These are phyloP conservation scores for Massarina eburnea DNA, from an alignment of 2,329 filamentous ascomycete genomes.

Conservation along the genomic window DNA sequence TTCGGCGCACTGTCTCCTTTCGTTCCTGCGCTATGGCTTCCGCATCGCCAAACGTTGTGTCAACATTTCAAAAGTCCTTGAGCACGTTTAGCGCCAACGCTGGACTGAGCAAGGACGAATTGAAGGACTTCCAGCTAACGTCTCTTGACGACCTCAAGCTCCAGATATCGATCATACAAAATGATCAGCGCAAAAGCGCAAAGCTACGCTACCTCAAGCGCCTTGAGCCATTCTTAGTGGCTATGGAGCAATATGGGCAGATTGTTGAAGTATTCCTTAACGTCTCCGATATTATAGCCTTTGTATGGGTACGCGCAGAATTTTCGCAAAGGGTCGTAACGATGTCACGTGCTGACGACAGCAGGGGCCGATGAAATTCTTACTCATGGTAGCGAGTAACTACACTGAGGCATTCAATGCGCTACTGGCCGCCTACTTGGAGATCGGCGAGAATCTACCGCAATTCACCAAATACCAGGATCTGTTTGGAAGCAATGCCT, in stretches of 20 bases:
- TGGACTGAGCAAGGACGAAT: no score
- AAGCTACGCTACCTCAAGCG: slow-evolving; percentile 28
- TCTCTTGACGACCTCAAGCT: slow-evolving; percentile 22
- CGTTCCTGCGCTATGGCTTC: not conserved
- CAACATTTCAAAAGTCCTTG: not conserved
- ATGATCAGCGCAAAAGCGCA: slow-evolving; percentile 22
- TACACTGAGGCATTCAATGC: slow-evolving; percentile 8
- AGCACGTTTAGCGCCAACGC: not conserved
- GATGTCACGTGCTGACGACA: not conserved
- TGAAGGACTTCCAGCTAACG: slow-evolving; percentile 9
- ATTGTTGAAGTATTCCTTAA: slow-evolving; percentile 35
- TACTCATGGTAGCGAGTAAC: slow-evolving; percentile 6
- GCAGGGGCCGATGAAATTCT: slow-evolving; percentile 14
- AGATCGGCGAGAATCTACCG: slow-evolving; percentile 25
- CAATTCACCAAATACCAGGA: slow-evolving; percentile 12
- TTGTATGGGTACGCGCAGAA: slow-evolving; percentile 15
- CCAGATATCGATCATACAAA: slow-evolving; percentile 26
- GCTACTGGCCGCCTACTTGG: slow-evolving; percentile 15
- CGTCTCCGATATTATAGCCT: slow-evolving; percentile 25
- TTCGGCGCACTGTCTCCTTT: not conserved
- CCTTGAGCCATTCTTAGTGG: slow-evolving; percentile 12
- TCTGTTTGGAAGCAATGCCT: slow-evolving; percentile 3
- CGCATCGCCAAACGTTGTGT: not conserved
- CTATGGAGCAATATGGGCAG: slow-evolving; percentile 14
- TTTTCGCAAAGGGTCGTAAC: not conserved